Evolutionary conservation across 176 grass and related monocot species (phyloP).

Genomic region (Zizania latifolia): DNA sequence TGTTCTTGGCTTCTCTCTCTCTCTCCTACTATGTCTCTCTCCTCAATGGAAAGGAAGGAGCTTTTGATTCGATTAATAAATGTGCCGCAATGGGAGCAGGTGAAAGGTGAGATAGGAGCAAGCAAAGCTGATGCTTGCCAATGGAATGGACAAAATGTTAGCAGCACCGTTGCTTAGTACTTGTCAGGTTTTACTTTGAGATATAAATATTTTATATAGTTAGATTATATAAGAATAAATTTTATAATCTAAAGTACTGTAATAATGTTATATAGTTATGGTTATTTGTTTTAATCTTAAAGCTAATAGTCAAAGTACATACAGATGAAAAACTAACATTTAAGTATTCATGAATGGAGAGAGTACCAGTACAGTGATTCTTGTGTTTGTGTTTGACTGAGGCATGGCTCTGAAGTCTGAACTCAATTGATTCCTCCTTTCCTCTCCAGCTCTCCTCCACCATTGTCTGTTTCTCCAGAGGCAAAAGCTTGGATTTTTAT

Average conservation of each 20-base stretch:
- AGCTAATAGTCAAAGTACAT: too few relatives aligned
- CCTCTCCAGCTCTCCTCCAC: too few relatives aligned
- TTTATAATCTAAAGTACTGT: too few relatives aligned
- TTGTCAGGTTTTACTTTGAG: conserved; percentile 26
- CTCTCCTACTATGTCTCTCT: neutral
- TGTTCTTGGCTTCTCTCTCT: conserved; percentile 11
- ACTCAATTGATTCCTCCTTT: neutral
- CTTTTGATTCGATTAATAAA: conserved; percentile 29
- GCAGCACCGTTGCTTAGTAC: conserved; percentile 1
- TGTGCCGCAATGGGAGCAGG: conserved; percentile 28
- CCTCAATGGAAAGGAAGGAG: neutral
- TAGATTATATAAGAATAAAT: too few relatives aligned
- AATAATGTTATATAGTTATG: too few relatives aligned
- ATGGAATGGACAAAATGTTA: neutral
- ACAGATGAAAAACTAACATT: too few relatives aligned
- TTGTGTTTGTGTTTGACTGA: neutral
- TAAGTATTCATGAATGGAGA: too few relatives aligned
- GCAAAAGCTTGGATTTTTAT: neutral
- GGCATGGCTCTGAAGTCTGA: neutral
- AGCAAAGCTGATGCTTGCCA: neutral
- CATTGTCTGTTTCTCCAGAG: neutral
- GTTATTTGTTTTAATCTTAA: too few relatives aligned
- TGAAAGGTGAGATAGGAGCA: neutral
- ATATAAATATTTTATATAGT: too few relatives aligned
- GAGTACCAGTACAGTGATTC: neutral